A percentile compares a stretch with the other conserved stretches of the same genome.
These are phyloP conservation scores for Priceomyces melissophilus DNA, from an alignment of 805 yeast genomes.

Conservation along the genomic window DNA sequence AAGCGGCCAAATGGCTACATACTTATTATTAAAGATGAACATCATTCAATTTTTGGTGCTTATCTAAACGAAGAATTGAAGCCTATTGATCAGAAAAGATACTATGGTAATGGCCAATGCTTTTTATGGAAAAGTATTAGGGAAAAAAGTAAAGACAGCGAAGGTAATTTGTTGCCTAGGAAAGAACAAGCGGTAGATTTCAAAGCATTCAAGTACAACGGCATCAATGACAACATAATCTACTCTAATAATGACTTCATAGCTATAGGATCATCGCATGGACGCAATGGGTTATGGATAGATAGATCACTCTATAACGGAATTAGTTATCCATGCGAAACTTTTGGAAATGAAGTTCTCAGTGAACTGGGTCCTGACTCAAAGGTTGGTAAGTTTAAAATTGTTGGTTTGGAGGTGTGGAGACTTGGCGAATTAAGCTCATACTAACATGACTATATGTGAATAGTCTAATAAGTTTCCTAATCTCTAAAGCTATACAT, in stretches of 20 bases:
- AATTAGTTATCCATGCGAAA: slow-evolving; percentile 71
- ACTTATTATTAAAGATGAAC: slow-evolving; percentile 63
- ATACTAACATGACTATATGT: too few relatives aligned
- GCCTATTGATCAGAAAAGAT: slow-evolving; percentile 68
- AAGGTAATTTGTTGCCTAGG: neutral
- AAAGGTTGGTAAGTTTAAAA: slow-evolving; percentile 57
- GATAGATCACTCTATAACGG: slow-evolving; percentile 74
- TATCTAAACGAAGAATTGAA: slow-evolving; percentile 70
- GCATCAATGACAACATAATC: slow-evolving; percentile 79
- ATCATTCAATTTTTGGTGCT: slow-evolving; percentile 70
- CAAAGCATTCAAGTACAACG: slow-evolving; percentile 84
- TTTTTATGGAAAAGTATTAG: slow-evolving; percentile 78
- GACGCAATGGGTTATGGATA: slow-evolving; percentile 88
- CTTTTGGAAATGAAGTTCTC: slow-evolving; percentile 87
- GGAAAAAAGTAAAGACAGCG: slow-evolving; percentile 2
- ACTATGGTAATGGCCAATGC: slow-evolving; percentile 93
- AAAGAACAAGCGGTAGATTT: slow-evolving; percentile 34
- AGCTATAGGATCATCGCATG: slow-evolving; percentile 89
- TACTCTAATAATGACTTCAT: slow-evolving; percentile 75
- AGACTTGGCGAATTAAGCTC: slow-evolving; percentile 45
- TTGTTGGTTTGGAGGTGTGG: slow-evolving; percentile 85
- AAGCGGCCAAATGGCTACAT: slow-evolving; percentile 64
- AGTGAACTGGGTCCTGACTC: slow-evolving; percentile 27
- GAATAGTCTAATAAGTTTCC: too few relatives aligned
- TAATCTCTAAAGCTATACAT: too few relatives aligned